phyloP scores from a whole-genome alignment of 192 early-diverging fungal genomes.

The Podila horticola region DNA sequence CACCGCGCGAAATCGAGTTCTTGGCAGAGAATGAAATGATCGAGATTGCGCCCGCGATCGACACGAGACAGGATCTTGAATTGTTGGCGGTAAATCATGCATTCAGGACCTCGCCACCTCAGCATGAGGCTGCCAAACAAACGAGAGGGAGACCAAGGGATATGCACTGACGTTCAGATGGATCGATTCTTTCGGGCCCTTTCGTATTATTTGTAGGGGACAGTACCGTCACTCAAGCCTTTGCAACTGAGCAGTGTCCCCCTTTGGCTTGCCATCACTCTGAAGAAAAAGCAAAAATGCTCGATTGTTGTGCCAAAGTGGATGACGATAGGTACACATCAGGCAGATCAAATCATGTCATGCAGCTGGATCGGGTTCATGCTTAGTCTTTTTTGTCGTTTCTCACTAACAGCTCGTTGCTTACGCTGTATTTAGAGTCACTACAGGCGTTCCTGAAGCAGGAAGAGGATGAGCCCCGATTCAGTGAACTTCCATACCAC shows the following conservation, averaged over 20 bases:
- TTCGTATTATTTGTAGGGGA: constrained; percentile 58
- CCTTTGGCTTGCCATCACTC: constrained; percentile 86
- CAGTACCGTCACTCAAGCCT: constrained; percentile 83
- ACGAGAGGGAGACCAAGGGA: background rate
- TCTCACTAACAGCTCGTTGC: background rate
- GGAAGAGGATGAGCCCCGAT: constrained; percentile 71
- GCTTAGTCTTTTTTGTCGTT: background rate
- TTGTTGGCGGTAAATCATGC: constrained; percentile 71
- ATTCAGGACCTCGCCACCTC: no score
- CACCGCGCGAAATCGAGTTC: constrained; percentile 89
- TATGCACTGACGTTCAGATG: no score
- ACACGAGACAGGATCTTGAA: constrained; percentile 76
- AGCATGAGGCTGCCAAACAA: background rate
- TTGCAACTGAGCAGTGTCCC: constrained; percentile 81
- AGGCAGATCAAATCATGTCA: background rate
- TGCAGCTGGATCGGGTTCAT: background rate
- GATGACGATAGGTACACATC: constrained; percentile 73
- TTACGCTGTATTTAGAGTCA: constrained; percentile 56
- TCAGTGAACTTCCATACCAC: constrained; percentile 78
- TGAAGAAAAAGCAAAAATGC: constrained; percentile 87
- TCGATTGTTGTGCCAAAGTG: constrained; percentile 83
- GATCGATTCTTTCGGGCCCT: background rate
- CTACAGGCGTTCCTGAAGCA: constrained; percentile 69
- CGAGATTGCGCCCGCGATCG: constrained; percentile 73
- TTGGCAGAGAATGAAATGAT: constrained; percentile 83